phyloP scores from a whole-genome alignment of 805 yeast species.

The Metschnikowia picachoensis region DNA sequence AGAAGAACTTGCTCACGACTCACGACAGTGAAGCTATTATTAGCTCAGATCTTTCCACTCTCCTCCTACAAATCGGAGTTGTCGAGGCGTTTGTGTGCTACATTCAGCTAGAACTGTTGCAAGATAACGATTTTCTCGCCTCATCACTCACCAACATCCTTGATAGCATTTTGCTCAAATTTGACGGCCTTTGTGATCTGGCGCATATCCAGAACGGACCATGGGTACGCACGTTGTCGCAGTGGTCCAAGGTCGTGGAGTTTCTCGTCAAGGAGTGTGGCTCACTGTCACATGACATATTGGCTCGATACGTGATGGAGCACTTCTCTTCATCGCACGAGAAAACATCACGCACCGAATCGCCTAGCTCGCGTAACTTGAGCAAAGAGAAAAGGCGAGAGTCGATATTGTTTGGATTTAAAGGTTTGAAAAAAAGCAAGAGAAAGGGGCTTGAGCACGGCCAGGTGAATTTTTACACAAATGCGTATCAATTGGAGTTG shows the following conservation, averaged over 20 bases:
- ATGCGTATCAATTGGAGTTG: slow-evolving; percentile 33
- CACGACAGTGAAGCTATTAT: slow-evolving; percentile 30
- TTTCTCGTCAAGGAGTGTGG: slow-evolving; percentile 37
- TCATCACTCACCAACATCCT: slow-evolving; percentile 24
- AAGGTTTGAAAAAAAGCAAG: slow-evolving; percentile 17
- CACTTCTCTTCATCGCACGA: slow-evolving; percentile 22
- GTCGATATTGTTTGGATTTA: slow-evolving; percentile 26
- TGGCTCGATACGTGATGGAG: slow-evolving; percentile 27
- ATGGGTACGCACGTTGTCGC: slow-evolving; percentile 30
- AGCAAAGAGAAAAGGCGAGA: slow-evolving; percentile 21
- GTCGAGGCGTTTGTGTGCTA: slow-evolving; percentile 34
- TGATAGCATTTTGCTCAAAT: slow-evolving; percentile 29
- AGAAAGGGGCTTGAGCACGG: slow-evolving; percentile 17
- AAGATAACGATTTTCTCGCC: slow-evolving; percentile 34
- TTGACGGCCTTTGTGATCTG: slow-evolving; percentile 21
- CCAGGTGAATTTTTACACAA: slow-evolving; percentile 27
- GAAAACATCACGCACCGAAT: background rate
- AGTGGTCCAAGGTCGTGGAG: slow-evolving; percentile 28
- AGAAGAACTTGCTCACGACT: slow-evolving; percentile 18
- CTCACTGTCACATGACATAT: slow-evolving; percentile 33
- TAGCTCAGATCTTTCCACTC: slow-evolving; percentile 17
- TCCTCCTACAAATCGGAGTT: slow-evolving; percentile 28
- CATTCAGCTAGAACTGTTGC: slow-evolving; percentile 39
- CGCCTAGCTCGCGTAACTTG: slow-evolving; percentile 1
- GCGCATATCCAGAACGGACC: slow-evolving; percentile 30